phyloP scores from a whole-genome alignment of 495 filamentous ascomycete species.

The Penicillium silybi region DNA sequence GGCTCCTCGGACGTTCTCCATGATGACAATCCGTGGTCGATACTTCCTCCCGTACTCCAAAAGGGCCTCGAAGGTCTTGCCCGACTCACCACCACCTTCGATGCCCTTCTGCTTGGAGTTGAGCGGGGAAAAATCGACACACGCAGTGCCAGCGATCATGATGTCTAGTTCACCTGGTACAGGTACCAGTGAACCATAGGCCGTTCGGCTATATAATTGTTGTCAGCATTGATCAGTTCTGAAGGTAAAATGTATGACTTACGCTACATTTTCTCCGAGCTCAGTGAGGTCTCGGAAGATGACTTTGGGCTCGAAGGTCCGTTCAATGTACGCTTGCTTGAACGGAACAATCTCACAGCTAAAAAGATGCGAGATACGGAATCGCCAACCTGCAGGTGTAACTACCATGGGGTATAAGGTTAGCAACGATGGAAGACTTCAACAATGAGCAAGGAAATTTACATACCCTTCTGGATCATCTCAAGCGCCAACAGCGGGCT shows the following conservation, averaged over 20 bases:
- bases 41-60: slow-evolving; percentile 51
- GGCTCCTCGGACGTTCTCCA: slow-evolving; percentile 68
- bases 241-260: slow-evolving; percentile 30
- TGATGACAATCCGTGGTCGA: slow-evolving; percentile 61
- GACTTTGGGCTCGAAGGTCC: slow-evolving; percentile 61
- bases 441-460: not conserved
- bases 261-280: slow-evolving; percentile 53
- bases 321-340: slow-evolving; percentile 78
- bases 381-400: not conserved
- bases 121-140: slow-evolving; percentile 62
- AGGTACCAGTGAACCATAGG: slow-evolving; percentile 56
- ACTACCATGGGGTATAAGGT: not conserved
- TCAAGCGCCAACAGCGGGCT: slow-evolving; percentile 67
- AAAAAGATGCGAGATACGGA: slow-evolving; percentile 58
- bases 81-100: slow-evolving; percentile 59
- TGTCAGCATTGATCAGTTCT: slow-evolving; percentile 9
- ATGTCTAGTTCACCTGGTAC: slow-evolving; percentile 64
- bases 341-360: slow-evolving; percentile 74
- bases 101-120: slow-evolving; percentile 40
- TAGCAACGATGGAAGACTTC: not conserved
- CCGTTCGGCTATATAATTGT: slow-evolving; percentile 54
- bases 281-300: slow-evolving; percentile 71
- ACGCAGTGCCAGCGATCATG: slow-evolving; percentile 71
- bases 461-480: slow-evolving; percentile 44
- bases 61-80: slow-evolving; percentile 63